phyloP scores from a whole-genome alignment of 1,284 basidiomycete genomes.

The Bjerkandera adusta region DNA sequence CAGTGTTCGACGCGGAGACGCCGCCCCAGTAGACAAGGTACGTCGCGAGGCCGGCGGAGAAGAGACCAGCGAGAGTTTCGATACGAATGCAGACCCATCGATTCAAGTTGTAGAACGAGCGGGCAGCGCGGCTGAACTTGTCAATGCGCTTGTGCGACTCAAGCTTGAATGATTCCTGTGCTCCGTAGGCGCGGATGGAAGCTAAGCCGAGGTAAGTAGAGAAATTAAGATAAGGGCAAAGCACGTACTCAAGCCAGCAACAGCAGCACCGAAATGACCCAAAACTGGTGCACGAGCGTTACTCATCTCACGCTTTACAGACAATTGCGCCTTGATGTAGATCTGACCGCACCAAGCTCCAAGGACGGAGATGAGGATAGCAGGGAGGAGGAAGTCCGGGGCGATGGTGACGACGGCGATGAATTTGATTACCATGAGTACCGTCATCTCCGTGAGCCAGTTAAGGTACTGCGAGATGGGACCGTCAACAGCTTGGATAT shows the following conservation, averaged over 20 bases:
- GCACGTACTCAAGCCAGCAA: constrained; percentile 59
- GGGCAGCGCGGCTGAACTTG: constrained; percentile 42
- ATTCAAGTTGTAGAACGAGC: constrained; percentile 53
- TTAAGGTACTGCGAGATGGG: constrained; percentile 23
- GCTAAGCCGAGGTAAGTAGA: constrained; percentile 31
- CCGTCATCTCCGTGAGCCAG: constrained; percentile 27
- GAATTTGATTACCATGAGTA: constrained; percentile 40
- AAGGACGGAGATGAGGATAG: constrained; percentile 37
- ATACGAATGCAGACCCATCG: constrained; percentile 59
- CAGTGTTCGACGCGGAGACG: constrained; percentile 38
- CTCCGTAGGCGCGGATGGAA: constrained; percentile 64
- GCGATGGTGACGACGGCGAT: constrained; percentile 46
- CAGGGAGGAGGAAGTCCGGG: constrained; percentile 41
- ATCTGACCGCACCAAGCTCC: constrained; percentile 49
- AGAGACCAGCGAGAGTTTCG: constrained; percentile 47
- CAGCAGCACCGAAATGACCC: constrained; percentile 65
- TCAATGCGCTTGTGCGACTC: constrained; percentile 48
- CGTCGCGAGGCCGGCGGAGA: constrained; percentile 50
- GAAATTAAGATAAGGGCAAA: not conserved
- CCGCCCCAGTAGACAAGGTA: constrained; percentile 44
- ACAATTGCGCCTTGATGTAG: constrained; percentile 72
- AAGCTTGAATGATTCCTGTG: constrained; percentile 42
- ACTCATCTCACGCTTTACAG: constrained; percentile 76
- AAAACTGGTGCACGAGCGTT: constrained; percentile 68
- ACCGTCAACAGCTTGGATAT: constrained; percentile 43